Conservation (phyloP, 2,329 filamentous ascomycete species). For the Teratosphaeria pseudoeucalypti region DNA sequence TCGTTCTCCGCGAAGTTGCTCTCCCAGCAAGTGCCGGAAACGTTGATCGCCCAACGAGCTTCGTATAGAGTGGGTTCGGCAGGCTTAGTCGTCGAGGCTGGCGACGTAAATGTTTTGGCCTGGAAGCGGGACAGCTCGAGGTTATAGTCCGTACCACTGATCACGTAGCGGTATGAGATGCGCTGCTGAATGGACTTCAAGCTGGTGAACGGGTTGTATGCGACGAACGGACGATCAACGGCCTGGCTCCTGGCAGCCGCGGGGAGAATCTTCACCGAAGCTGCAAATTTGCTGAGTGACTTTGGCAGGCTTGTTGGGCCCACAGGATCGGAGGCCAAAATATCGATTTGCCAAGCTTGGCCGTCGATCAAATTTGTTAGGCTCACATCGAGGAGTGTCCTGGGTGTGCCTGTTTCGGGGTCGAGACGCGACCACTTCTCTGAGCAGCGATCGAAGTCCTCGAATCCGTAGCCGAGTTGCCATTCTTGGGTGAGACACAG, state of each 20-base stretch:
- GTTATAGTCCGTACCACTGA: conserved; percentile 19
- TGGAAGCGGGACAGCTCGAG: conserved; percentile 23
- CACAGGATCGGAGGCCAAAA: conserved; percentile 12
- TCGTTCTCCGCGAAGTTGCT: conserved; percentile 18
- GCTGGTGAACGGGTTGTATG: conserved; percentile 5
- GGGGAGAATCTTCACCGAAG: conserved; percentile 11
- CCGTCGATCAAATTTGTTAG: conserved; percentile 19
- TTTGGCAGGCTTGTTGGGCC: conserved; percentile 9
- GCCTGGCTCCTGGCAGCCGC: conserved; percentile 1
- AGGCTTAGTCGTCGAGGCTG: background rate
- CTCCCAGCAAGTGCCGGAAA: conserved; percentile 23
- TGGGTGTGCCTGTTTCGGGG: conserved; percentile 9
- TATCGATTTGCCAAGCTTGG: conserved; percentile 23
- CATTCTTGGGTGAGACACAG: conserved; percentile 18
- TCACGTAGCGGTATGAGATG: conserved; percentile 17
- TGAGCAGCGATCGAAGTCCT: conserved; percentile 5
- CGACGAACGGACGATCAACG: conserved; percentile 11
- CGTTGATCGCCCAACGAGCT: conserved; percentile 20
- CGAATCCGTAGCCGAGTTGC: conserved; percentile 8
- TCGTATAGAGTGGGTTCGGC: conserved; percentile 10
- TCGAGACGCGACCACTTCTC: conserved; percentile 20
- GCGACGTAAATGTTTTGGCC: conserved; percentile 3
- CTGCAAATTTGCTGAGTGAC: conserved; percentile 9
- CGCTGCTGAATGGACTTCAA: conserved; percentile 16
- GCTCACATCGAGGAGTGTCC: conserved; percentile 18